Conservation (phyloP, 2,329 filamentous ascomycete genomes). For the Penicillium sp. region DNA sequence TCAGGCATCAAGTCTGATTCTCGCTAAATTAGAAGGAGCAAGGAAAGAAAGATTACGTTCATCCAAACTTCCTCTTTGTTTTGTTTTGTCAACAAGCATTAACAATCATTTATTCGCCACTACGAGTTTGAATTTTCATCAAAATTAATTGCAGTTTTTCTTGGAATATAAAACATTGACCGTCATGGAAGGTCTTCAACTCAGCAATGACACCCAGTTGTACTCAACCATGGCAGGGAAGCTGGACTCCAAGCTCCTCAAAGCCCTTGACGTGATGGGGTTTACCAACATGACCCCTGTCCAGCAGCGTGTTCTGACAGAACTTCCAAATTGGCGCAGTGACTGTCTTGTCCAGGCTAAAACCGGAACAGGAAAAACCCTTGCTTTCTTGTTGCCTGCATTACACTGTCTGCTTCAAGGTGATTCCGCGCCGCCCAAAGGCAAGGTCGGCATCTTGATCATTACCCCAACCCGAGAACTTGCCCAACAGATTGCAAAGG, state of each 20-base stretch:
- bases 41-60: not conserved
- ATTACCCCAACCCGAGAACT: conserved; percentile 44
- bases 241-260: conserved; percentile 27
- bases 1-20: not conserved
- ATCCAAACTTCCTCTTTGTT: not conserved
- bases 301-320: conserved; percentile 46
- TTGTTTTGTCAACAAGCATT: conserved; percentile 29
- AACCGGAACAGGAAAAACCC: conserved; percentile 45
- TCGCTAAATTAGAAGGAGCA: not conserved
- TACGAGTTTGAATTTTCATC: conserved; percentile 1
- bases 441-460: conserved; percentile 40
- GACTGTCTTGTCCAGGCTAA: conserved; percentile 50
- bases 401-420: conserved; percentile 39
- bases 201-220: conserved; percentile 20
- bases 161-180: not conserved
- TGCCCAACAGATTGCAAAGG: conserved; percentile 44
- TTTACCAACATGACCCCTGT: conserved; percentile 46
- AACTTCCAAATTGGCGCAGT: conserved; percentile 42
- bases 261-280: conserved; percentile 27
- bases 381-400: conserved; percentile 43
- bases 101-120: conserved; percentile 34
- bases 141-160: conserved; percentile 1
- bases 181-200: conserved; percentile 12
- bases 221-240: conserved; percentile 30
- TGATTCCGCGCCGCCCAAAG: conserved; percentile 20